Base-by-base conservation (phyloP, 345 rosid genomes). In the Syzygium aqueum region DNA sequence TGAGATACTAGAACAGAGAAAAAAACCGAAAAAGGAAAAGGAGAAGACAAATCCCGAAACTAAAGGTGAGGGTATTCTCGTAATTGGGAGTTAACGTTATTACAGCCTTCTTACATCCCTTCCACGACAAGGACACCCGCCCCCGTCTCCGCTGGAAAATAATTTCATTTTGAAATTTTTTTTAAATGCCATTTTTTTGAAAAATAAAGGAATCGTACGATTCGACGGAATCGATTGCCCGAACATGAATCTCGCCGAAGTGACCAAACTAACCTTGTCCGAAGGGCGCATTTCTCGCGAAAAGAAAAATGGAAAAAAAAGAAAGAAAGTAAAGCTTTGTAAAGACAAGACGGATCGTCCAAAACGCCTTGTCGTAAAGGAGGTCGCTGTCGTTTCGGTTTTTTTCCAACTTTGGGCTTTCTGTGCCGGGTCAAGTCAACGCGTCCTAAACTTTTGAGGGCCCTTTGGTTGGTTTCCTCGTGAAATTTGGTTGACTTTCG, bases 1-100 rank as follows among this genome's bases (percentile, higher is more conserved):
- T 4, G 21, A 61, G 14, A 61, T 0, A 13, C n/a, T 7, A n/a
- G 7, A 61, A 12, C 5, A 19, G 0, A 0, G 43, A 4, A 19
- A 54, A 30, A 73, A 4, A 8, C 61, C 3, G 59, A 7, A 7
- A 2, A 2, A 8, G 19, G 9, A 67, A 9, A 2, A 6, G 30
- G 37, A 3, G 46, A 43, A 5, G 49, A 37, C 25, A 5, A 5
- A 37, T 37, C 49, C 27, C 0, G 7, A 2, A 73, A 37, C 25
- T 37, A 19, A 73, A 7, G 8, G 5, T 5, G 49, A 19, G 80
- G 80, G 27, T 73, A 73, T 73, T 21, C 2, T 73, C 49, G 82
- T 73, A 73, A 33, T 73, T 37, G 8, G 49, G 11, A 8, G 82
- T 19, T 37, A 25, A 25, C 82, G 82, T 73, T 73, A 37, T 73